These are phyloP conservation scores for Boletus vinaceobasis DNA, from an alignment of 768 basidiomycete genomes.

Conservation along the genomic window DNA sequence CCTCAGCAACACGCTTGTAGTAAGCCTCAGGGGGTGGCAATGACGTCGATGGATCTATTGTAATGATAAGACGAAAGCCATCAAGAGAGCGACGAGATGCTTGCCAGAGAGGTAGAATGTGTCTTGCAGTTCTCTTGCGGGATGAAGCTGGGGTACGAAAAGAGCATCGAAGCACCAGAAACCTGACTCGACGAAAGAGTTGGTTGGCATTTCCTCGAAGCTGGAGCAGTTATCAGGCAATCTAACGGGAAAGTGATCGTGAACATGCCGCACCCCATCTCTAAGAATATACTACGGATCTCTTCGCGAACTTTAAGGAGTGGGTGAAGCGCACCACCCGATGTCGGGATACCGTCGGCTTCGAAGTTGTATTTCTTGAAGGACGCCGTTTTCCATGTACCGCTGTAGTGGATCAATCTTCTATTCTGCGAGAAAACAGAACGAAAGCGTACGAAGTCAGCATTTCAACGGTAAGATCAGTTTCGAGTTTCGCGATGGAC, in stretches of 20 bases:
- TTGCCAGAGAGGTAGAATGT: conserved; percentile 96
- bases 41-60: conserved; percentile 74
- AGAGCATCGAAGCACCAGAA: conserved; percentile 99
- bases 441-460: conserved; percentile 66
- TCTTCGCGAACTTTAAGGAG: conserved; percentile 97
- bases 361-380: conserved; percentile 99
- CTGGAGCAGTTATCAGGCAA: conserved; percentile 39
- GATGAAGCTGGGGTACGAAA: conserved; percentile 98
- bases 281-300: conserved; percentile 95
- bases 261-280: conserved; percentile 80
- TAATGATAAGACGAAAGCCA: conserved; percentile 1
- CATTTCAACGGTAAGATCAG: conserved; percentile 96
- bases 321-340: conserved; percentile 92
- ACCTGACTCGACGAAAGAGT: conserved; percentile 91
- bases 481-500: conserved; percentile 89
- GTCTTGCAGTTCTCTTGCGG: conserved; percentile 95
- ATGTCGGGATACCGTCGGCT: conserved; percentile 86
- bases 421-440: neutral
- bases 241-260: neutral
- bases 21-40: conserved; percentile 77
- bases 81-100: conserved; percentile 3
- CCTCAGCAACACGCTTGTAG: conserved; percentile 77
- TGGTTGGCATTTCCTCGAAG: conserved; percentile 98
- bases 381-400: conserved; percentile 86
- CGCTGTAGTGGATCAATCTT: conserved; percentile 45